A percentile compares a stretch with the other conserved stretches of the same genome.
These are phyloP conservation scores for Cordyceps farinosa DNA, from an alignment of 2,329 filamentous ascomycete genomes.

Conservation along the genomic window DNA sequence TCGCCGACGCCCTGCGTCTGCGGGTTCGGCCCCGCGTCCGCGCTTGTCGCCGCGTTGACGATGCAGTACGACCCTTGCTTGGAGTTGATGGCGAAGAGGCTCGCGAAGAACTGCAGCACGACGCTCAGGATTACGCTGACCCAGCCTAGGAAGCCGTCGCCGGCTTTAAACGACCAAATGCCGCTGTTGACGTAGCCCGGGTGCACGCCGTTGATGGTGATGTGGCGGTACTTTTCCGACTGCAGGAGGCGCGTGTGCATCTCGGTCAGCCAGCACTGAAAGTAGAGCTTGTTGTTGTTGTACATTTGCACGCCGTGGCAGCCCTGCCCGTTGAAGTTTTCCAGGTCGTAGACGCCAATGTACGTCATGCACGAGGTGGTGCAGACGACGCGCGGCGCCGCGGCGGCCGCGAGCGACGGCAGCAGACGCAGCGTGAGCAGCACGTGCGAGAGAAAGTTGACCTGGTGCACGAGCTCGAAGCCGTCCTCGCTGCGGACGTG, in stretches of 20 bases:
- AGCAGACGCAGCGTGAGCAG: conserved; percentile 28
- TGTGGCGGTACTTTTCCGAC: conserved; percentile 24
- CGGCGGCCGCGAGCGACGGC: conserved; percentile 25
- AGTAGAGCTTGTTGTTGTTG: conserved; percentile 33
- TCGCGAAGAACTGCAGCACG: conserved; percentile 12
- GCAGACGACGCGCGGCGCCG: conserved; percentile 28
- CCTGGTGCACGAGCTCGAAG: conserved; percentile 31
- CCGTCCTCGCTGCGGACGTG: conserved; percentile 26
- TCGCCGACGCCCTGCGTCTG: conserved; percentile 14
- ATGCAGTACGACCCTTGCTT: conserved; percentile 19
- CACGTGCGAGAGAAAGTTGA: conserved; percentile 32
- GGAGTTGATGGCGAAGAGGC: conserved; percentile 7
- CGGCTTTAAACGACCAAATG: conserved; percentile 26
- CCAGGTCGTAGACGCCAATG: conserved; percentile 26
- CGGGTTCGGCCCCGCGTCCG: conserved; percentile 13
- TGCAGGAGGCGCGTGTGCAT: conserved; percentile 26
- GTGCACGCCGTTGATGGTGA: conserved; percentile 31
- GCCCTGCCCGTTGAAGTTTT: conserved; percentile 25
- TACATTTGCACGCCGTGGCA: conserved; percentile 23
- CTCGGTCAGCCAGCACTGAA: conserved; percentile 32
- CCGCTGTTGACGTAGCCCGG: conserved; percentile 30
- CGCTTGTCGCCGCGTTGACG: conserved; percentile 15
- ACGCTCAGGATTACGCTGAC: conserved; percentile 1
- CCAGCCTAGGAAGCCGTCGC: conserved; percentile 13
- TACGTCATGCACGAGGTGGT: conserved; percentile 30